phyloP scores from a whole-genome alignment of 2,329 filamentous ascomycete species.

The Pestalotiopsis sp. region DNA sequence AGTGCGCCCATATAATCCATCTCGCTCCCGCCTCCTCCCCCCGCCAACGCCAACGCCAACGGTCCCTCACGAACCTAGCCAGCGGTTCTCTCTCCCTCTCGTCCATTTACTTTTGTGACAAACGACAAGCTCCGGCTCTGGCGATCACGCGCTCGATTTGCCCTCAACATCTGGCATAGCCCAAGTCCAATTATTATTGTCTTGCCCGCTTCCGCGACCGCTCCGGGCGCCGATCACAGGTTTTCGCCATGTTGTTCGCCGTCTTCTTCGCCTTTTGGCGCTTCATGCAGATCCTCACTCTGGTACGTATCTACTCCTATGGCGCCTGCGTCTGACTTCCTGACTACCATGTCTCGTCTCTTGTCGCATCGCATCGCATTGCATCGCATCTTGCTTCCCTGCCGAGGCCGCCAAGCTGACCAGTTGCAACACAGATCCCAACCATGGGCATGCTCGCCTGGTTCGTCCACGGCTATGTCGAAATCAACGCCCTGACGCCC shows the following conservation, averaged over 20 bases:
- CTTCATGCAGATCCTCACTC: constrained; percentile 62
- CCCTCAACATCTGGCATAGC: too few relatives aligned
- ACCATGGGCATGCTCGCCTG: constrained; percentile 68
- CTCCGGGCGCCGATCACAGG: background rate
- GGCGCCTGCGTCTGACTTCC: background rate
- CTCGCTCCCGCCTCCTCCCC: too few relatives aligned
- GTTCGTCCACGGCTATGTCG: constrained; percentile 64
- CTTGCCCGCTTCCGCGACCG: background rate
- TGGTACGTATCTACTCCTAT: constrained; percentile 45
- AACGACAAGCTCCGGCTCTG: too few relatives aligned
- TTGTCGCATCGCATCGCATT: background rate
- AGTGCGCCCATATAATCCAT: too few relatives aligned
- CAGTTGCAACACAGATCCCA: constrained; percentile 55
- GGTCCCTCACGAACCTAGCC: too few relatives aligned
- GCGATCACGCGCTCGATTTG: too few relatives aligned
- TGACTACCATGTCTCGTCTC: background rate
- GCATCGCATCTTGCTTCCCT: background rate
- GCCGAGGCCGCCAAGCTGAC: background rate
- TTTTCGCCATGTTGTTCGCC: constrained; percentile 60
- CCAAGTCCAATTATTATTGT: background rate
- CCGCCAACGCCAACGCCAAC: too few relatives aligned
- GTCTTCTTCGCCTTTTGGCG: constrained; percentile 66
- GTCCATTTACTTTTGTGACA: too few relatives aligned
- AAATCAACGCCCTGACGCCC: constrained; percentile 60
- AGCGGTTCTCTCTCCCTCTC: too few relatives aligned